phyloP scores from a whole-genome alignment of 352 stramenopile species.

The Phytopythium helicoides region DNA sequence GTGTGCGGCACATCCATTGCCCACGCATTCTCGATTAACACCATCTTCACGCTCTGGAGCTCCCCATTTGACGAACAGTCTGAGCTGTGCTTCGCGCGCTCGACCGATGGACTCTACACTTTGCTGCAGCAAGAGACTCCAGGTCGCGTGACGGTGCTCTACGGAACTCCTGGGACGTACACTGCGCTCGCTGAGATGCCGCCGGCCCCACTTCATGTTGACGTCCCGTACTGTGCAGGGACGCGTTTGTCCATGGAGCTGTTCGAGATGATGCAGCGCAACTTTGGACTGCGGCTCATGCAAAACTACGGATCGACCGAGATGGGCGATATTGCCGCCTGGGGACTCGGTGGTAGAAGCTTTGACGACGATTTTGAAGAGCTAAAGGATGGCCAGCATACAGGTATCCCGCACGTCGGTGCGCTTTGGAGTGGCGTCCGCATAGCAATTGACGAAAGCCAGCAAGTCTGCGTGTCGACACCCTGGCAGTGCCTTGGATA shows the following conservation, averaged over 20 bases:
- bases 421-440: slow-evolving; percentile 69
- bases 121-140: slow-evolving; percentile 34
- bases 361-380: slow-evolving; percentile 37
- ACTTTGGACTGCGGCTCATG: slow-evolving; percentile 70
- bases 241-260: slow-evolving; percentile 53
- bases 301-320: slow-evolving; percentile 89
- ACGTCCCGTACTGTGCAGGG: slow-evolving; percentile 75
- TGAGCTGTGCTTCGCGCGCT: slow-evolving; percentile 69
- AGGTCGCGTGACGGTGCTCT: slow-evolving; percentile 56
- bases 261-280: slow-evolving; percentile 42
- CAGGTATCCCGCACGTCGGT: slow-evolving; percentile 48
- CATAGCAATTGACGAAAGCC: slow-evolving; percentile 34
- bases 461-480: slow-evolving; percentile 72
- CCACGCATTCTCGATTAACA: slow-evolving; percentile 86
- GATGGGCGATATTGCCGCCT: slow-evolving; percentile 76
- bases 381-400: slow-evolving; percentile 18
- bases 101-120: slow-evolving; percentile 42
- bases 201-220: slow-evolving; percentile 45
- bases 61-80: slow-evolving; percentile 58
- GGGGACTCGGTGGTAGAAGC: slow-evolving; percentile 43
- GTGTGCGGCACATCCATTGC: slow-evolving; percentile 80
- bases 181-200: slow-evolving; percentile 56
- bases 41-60: slow-evolving; percentile 74
- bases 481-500: slow-evolving; percentile 83
- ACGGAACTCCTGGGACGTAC: slow-evolving; percentile 81